Evolutionary conservation across 768 basidiomycete genomes (phyloP).

Genomic region (Mycena indigotica): DNA sequence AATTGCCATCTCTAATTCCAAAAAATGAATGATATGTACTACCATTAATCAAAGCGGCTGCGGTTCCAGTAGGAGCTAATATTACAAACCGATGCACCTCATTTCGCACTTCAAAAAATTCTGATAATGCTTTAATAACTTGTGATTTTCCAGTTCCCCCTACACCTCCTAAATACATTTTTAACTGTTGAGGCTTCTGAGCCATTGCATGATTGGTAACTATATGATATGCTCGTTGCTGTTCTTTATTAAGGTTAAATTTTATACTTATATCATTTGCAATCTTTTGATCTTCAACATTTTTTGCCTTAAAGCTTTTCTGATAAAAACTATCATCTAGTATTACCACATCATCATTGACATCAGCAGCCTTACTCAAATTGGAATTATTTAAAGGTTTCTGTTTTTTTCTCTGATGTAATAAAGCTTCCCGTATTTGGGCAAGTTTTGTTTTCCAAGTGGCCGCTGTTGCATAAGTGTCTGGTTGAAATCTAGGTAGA

Average conservation of each 20-base stretch:
- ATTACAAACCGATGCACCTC: constrained; percentile 17
- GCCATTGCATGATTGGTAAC: constrained; percentile 28
- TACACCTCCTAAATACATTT: constrained; percentile 33
- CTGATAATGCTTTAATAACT: constrained; percentile 20
- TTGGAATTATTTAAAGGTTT: not conserved
- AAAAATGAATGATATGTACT: constrained; percentile 31
- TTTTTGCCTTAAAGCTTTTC: not conserved
- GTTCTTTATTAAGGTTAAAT: constrained; percentile 25
- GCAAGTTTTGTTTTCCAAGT: not conserved
- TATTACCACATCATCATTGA: not conserved
- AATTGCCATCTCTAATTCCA: constrained; percentile 15
- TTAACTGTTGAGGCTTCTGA: constrained; percentile 13
- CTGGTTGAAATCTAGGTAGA: not conserved
- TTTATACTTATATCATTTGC: constrained; percentile 10
- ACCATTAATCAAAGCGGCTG: constrained; percentile 26
- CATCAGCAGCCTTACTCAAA: not conserved
- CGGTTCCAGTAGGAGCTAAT: constrained; percentile 27
- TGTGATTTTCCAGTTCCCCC: constrained; percentile 32
- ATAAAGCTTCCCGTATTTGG: not conserved
- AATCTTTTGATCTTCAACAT: not conserved
- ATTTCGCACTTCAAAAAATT: constrained; percentile 17
- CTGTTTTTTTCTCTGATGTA: not conserved
- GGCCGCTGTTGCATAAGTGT: not conserved
- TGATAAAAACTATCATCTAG: not conserved
- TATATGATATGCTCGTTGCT: constrained; percentile 18